These are phyloP conservation scores for Cenchrus americanus DNA, from an alignment of 176 grass and related monocot genomes.

Conservation along the genomic window DNA sequence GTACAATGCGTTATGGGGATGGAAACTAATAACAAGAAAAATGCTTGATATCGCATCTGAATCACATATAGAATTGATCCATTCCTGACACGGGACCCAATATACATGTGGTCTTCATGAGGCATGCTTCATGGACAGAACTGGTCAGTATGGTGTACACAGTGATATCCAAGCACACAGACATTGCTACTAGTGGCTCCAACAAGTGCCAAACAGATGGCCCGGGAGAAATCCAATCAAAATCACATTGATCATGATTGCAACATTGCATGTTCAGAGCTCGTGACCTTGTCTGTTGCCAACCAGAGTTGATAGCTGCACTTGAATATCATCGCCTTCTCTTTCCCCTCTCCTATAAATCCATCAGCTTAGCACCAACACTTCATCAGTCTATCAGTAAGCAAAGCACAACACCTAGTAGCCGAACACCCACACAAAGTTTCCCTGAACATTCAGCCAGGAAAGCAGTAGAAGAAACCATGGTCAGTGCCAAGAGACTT, in stretches of 20 bases:
- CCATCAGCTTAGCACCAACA: not conserved
- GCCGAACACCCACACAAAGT: not conserved
- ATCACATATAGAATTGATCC: too few species aligned
- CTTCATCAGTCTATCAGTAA: not conserved
- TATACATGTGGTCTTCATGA: slow-evolving; percentile 7
- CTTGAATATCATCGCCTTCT: not conserved
- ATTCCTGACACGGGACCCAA: not conserved
- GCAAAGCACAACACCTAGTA: not conserved
- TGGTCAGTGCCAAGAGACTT: slow-evolving; percentile 5
- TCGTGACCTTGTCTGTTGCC: slow-evolving; percentile 39
- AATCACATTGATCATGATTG: not conserved
- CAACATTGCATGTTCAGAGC: slow-evolving; percentile 41
- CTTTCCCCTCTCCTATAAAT: slow-evolving; percentile 24
- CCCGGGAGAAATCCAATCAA: slow-evolving; percentile 4
- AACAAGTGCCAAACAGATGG: slow-evolving; percentile 26
- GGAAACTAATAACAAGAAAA: too few species aligned
- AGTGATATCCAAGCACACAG: slow-evolving; percentile 10
- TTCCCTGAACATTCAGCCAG: not conserved
- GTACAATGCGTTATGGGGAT: not conserved
- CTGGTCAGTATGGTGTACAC: slow-evolving; percentile 15
- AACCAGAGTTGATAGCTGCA: slow-evolving; percentile 20
- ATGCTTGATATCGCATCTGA: too few species aligned
- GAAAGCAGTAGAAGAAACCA: not conserved
- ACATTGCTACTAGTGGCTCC: not conserved
- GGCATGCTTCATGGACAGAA: not conserved